A percentile compares a stretch with the other conserved stretches of the same genome.
phyloP scores from a whole-genome alignment of 2,329 filamentous ascomycete genomes.

The Neocatenulostroma microsporum region DNA sequence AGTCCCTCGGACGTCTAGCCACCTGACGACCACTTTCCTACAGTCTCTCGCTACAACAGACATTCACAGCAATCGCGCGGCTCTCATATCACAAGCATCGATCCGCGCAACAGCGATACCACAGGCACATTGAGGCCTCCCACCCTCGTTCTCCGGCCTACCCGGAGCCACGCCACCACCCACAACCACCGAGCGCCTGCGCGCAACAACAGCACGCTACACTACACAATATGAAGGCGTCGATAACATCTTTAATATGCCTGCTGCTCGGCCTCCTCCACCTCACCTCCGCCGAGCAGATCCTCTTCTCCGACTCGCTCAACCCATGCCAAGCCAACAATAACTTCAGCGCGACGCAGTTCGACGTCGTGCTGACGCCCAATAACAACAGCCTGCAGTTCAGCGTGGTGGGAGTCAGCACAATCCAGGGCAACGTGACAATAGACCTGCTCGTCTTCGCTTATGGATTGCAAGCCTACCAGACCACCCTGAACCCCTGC shows the following conservation, averaged over 20 bases:
- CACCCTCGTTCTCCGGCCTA: slow-evolving; percentile 3
- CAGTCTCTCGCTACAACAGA: slow-evolving; percentile 6
- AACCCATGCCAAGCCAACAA: slow-evolving; percentile 79
- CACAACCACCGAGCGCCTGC: background rate
- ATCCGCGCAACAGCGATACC: slow-evolving; percentile 1
- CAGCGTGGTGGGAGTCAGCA: slow-evolving; percentile 72
- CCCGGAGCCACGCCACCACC: background rate
- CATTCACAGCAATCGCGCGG: too few relatives aligned
- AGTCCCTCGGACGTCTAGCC: too few relatives aligned
- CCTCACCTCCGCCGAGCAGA: slow-evolving; percentile 50
- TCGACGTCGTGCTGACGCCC: slow-evolving; percentile 75
- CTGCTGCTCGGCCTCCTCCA: slow-evolving; percentile 36
- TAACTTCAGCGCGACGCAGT: slow-evolving; percentile 77
- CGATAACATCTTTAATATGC: slow-evolving; percentile 24
- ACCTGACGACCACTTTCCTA: slow-evolving; percentile 3
- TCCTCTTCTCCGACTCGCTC: slow-evolving; percentile 75
- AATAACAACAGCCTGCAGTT: slow-evolving; percentile 64
- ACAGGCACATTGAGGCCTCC: slow-evolving; percentile 1
- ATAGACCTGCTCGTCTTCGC: slow-evolving; percentile 70
- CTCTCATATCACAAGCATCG: background rate
- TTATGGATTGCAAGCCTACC: slow-evolving; percentile 71
- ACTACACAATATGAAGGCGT: slow-evolving; percentile 18
- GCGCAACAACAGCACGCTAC: background rate
- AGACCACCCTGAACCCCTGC: slow-evolving; percentile 67
- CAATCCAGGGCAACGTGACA: slow-evolving; percentile 71